These are phyloP conservation scores for Aegle marmelos DNA, from an alignment of 345 rosid genomes.

Conservation along the genomic window DNA sequence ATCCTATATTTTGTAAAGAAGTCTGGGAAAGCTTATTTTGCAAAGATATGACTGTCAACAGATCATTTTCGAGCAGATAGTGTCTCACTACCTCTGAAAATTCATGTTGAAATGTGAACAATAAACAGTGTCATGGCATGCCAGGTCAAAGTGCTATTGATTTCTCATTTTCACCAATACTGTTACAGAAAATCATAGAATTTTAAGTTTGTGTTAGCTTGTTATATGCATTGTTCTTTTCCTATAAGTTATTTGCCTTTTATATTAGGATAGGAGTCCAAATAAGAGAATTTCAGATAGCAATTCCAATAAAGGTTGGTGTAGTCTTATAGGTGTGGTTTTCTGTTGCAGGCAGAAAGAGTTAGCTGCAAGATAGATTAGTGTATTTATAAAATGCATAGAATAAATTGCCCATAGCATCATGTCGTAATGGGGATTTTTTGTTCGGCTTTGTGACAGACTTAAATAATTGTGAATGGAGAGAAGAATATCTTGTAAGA, in stretches of 20 bases:
- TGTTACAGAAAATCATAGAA: background rate
- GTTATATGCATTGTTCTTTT: background rate
- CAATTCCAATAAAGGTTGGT: background rate
- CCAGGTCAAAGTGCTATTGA: background rate
- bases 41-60: background rate
- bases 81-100: background rate
- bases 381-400: too few relatives aligned
- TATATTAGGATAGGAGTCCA: background rate
- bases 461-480: background rate
- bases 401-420: background rate
- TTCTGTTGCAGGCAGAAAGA: background rate
- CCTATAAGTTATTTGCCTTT: background rate
- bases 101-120: background rate
- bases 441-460: background rate
- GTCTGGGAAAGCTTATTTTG: background rate
- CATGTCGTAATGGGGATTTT: background rate
- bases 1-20: background rate
- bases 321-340: background rate
- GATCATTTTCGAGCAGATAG: background rate
- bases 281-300: background rate
- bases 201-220: background rate
- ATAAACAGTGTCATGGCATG: background rate
- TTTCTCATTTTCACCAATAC: background rate
- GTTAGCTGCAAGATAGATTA: background rate
- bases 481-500: constrained; percentile 1